Evolutionary conservation across 495 filamentous ascomycete genomes (phyloP).

Genomic region (Glutinoglossum americanum): DNA sequence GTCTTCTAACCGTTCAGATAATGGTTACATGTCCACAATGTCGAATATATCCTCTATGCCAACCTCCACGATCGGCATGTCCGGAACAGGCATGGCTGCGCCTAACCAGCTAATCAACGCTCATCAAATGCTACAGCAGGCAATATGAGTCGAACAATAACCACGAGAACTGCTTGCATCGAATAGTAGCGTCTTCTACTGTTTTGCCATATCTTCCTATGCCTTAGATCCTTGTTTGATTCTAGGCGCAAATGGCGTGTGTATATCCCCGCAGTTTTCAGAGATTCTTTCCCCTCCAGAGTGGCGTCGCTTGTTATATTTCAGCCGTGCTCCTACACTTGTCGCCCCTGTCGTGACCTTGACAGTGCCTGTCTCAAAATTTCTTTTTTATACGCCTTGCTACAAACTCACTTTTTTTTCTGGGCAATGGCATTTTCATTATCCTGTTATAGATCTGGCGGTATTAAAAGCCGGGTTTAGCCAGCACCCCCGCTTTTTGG

Average conservation of each 20-base stretch:
- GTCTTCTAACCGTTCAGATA: constrained; percentile 39
- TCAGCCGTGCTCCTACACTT: neutral
- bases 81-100: constrained; percentile 23
- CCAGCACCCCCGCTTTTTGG: neutral
- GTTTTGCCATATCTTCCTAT: neutral
- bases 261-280: neutral
- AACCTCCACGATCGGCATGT: constrained; percentile 19
- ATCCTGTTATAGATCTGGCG: neutral
- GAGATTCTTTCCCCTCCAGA: neutral
- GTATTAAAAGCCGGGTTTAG: neutral
- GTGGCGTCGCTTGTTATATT: neutral
- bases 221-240: neutral
- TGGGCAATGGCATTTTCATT: too few relatives aligned
- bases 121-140: constrained; percentile 13
- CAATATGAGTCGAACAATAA: constrained; percentile 11
- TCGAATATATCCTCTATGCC: constrained; percentile 14
- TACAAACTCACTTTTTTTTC: neutral
- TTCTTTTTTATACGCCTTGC: neutral
- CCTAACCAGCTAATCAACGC: constrained; percentile 23
- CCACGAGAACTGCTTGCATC: neutral
- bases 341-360: neutral
- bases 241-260: neutral
- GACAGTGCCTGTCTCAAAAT: neutral
- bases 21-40: constrained; percentile 24
- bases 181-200: neutral